A percentile compares a stretch with the other conserved stretches of the same genome.
These are phyloP conservation scores for Chlamydomonas schloesseri DNA, from an alignment of 139 green algal species.

Conservation along the genomic window DNA sequence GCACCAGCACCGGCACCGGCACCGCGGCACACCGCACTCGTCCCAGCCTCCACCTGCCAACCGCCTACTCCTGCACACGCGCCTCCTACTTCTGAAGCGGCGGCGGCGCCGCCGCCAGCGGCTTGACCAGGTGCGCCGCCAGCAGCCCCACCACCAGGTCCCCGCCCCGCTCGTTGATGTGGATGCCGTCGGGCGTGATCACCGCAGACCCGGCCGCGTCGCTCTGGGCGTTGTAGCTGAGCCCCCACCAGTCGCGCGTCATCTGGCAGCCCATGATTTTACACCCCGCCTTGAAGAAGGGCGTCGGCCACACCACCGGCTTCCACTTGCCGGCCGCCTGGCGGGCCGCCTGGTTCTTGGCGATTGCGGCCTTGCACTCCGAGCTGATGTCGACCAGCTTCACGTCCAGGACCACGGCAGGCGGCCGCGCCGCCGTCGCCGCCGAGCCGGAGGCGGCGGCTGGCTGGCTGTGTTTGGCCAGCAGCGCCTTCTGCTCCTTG, in stretches of 20 bases:
- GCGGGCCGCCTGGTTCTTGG: neutral
- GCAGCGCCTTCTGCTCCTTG: too few relatives aligned
- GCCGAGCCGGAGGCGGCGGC: too few relatives aligned
- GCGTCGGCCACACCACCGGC: neutral
- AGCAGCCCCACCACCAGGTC: neutral
- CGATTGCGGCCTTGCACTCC: neutral
- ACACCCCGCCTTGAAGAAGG: neutral
- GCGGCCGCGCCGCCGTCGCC: too few relatives aligned
- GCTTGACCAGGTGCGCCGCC: neutral
- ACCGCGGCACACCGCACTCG: too few relatives aligned
- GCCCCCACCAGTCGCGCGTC: neutral
- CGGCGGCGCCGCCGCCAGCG: too few relatives aligned
- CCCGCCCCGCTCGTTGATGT: constrained; percentile 10
- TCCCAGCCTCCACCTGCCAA: too few relatives aligned
- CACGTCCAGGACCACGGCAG: too few relatives aligned
- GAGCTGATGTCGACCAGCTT: too few relatives aligned
- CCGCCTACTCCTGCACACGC: too few relatives aligned
- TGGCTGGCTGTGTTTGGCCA: too few relatives aligned
- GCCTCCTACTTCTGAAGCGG: too few relatives aligned
- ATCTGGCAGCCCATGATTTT: neutral
- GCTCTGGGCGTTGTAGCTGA: neutral
- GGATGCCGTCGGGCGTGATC: constrained; percentile 7
- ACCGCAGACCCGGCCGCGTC: neutral
- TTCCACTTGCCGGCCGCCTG: neutral
- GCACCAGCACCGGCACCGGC: too few relatives aligned